Evolutionary conservation across 129 eudicot genomes (phyloP).

Genomic region (Escallonia rubra): DNA sequence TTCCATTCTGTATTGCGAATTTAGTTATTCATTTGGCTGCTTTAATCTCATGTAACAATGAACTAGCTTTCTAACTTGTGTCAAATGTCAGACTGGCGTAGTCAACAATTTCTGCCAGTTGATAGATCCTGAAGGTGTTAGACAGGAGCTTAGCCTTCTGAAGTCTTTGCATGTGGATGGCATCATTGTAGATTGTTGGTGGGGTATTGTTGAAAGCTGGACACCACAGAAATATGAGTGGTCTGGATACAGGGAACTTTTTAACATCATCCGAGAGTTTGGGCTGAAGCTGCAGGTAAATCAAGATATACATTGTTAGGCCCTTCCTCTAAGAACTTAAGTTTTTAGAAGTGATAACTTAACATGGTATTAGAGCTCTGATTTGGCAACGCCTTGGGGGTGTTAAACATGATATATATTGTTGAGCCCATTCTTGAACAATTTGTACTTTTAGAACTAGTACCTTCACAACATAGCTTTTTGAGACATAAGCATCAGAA

Average conservation of each 20-base stretch:
- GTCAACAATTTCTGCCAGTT: conserved; percentile 60
- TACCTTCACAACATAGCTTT: no score
- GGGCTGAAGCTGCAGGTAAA: conserved; percentile 59
- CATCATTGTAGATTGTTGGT: conserved; percentile 58
- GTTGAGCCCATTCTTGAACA: no score
- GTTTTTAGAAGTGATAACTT: no score
- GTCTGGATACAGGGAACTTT: conserved; percentile 61
- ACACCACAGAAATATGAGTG: conserved; percentile 53
- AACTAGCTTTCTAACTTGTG: background rate
- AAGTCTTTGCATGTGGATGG: conserved; percentile 62
- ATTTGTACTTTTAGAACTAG: no score
- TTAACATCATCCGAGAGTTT: conserved; percentile 45
- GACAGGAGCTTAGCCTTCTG: conserved; percentile 46
- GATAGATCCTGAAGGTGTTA: conserved; percentile 52
- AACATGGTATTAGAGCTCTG: no score
- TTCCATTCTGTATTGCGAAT: background rate
- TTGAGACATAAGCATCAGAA: no score
- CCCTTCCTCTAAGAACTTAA: no score
- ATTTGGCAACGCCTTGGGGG: no score
- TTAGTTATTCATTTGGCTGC: no score
- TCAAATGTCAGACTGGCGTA: conserved; percentile 44
- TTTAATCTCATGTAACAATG: no score
- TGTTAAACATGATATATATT: no score
- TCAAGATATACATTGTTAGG: background rate
- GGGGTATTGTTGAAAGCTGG: conserved; percentile 65